Percentiles rank a stretch among this genome's conserved stretches.
Evolutionary conservation across 306 rosid species (phyloP).

Genomic region (Cucurbita maxima): DNA sequence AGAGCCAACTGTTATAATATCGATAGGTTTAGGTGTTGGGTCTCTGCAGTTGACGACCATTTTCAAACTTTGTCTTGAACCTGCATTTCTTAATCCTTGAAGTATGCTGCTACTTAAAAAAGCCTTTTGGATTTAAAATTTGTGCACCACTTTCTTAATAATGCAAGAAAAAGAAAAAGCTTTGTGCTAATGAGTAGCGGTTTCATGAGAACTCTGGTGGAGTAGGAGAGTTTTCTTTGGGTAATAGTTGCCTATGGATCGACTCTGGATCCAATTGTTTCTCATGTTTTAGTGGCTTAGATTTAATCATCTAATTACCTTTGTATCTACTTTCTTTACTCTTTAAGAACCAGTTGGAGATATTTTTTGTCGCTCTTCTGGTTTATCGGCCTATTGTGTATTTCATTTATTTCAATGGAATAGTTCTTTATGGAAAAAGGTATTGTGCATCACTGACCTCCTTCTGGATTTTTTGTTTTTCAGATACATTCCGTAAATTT

Average conservation of each 20-base stretch:
- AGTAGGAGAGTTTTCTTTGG: background rate
- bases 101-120: background rate
- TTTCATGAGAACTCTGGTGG: background rate
- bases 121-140: background rate
- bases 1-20: background rate
- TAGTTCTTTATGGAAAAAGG: background rate
- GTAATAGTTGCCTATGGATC: background rate
- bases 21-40: background rate
- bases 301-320: background rate
- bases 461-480: background rate
- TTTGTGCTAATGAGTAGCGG: background rate
- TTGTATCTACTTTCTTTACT: background rate
- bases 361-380: background rate
- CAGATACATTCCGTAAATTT: constrained; percentile 70
- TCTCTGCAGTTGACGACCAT: background rate
- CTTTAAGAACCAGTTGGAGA: background rate
- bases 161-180: background rate
- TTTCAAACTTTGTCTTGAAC: background rate
- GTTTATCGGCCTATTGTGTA: background rate
- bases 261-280: background rate
- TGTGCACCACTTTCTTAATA: background rate
- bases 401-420: background rate
- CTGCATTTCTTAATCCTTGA: background rate
- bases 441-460: background rate
- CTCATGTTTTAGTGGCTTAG: background rate